phyloP scores from a whole-genome alignment of 2,329 filamentous ascomycete species.

The Penicillium verrucosum region DNA sequence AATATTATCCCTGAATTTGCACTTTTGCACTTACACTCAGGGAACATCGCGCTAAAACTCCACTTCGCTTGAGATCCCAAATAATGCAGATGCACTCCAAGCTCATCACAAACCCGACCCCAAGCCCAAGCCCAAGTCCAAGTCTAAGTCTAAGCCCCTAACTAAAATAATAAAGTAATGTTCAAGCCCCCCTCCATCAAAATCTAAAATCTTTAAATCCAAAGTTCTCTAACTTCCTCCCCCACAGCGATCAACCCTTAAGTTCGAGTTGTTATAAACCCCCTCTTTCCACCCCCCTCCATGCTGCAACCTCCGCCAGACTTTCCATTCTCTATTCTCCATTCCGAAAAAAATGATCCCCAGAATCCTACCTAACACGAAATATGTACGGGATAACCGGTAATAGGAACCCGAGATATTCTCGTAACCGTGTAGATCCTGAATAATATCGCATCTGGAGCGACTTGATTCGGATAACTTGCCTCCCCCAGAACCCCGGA shows the following conservation, averaged over 20 bases:
- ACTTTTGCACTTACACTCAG: background rate
- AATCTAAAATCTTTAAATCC: background rate
- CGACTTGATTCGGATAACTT: constrained; percentile 7
- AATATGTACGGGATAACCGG: background rate
- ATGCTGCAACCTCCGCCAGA: background rate
- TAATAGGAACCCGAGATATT: constrained; percentile 1
- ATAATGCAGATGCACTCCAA: background rate
- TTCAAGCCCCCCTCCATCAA: background rate
- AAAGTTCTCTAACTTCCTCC: too few relatives aligned
- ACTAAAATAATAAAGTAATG: background rate
- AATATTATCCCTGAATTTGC: too few relatives aligned
- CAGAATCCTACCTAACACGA: background rate
- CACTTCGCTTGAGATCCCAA: background rate
- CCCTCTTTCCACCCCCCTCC: background rate
- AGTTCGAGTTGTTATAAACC: background rate
- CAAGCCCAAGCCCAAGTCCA: background rate
- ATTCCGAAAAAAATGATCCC: background rate
- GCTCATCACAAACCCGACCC: background rate
- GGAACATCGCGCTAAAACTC: background rate
- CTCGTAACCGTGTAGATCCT: background rate
- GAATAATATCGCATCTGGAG: background rate
- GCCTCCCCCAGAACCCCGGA: background rate
- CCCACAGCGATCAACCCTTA: background rate
- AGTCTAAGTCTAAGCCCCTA: background rate
- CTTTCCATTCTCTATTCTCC: background rate